Conservation (phyloP, 2,329 filamentous ascomycete genomes). For the Penicillium sp. region DNA sequence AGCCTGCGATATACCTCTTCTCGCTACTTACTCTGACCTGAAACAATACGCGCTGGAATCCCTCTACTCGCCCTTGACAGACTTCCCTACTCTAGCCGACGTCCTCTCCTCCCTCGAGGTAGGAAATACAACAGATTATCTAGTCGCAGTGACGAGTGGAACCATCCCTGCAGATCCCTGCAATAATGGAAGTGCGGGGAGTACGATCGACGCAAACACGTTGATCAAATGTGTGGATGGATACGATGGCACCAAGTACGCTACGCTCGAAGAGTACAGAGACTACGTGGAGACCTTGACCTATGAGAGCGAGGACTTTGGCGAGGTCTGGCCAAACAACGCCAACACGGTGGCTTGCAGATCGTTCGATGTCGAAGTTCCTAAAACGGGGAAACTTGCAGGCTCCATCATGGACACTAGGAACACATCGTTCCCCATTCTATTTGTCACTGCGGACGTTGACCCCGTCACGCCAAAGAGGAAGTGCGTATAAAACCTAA, state of each 20-base stretch:
- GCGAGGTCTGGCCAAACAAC: conserved; percentile 18
- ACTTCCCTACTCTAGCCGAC: conserved; percentile 13
- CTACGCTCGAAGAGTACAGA: conserved; percentile 10
- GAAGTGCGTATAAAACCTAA: conserved; percentile 19
- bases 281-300: conserved; percentile 10
- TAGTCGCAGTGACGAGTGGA: conserved; percentile 1
- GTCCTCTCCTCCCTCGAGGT: conserved; percentile 14
- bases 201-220: conserved; percentile 9
- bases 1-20: conserved; percentile 9
- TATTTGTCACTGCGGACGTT: conserved; percentile 55
- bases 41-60: conserved; percentile 13
- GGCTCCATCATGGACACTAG: conserved; percentile 23
- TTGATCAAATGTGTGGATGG: conserved; percentile 17
- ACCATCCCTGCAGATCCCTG: conserved; percentile 12
- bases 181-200: conserved; percentile 10
- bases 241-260: conserved; percentile 5
- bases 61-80: conserved; percentile 1
- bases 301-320: conserved; percentile 15
- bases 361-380: not conserved
- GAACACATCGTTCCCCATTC: conserved; percentile 48
- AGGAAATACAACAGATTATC: conserved; percentile 13
- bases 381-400: conserved; percentile 11
- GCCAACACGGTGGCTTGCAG: conserved; percentile 4
- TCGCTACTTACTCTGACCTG: conserved; percentile 17
- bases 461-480: conserved; percentile 58